A percentile compares a stretch with the other conserved stretches of the same genome.
These are phyloP conservation scores for Camellia granthamiana DNA, from an alignment of 148 eudicot species.

Conservation along the genomic window DNA sequence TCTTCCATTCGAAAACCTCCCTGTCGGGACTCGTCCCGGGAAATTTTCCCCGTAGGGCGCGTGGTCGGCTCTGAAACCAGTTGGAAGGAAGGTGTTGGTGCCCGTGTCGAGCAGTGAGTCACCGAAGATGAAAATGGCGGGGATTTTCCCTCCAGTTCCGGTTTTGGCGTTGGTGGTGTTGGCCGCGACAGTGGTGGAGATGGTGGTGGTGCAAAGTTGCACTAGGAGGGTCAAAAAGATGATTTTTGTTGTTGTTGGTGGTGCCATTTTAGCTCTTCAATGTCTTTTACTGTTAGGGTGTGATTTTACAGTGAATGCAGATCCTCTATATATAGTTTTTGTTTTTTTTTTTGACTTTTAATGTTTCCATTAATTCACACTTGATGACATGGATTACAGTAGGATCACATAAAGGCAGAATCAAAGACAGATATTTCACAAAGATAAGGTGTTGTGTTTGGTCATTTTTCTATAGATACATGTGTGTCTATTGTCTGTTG, in stretches of 20 bases:
- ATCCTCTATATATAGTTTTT: too few relatives aligned
- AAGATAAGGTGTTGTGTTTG: too few relatives aligned
- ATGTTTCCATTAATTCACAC: too few relatives aligned
- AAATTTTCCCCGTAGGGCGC: slow-evolving; percentile 49
- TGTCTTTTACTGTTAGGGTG: too few relatives aligned
- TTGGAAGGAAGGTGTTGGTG: slow-evolving; percentile 40
- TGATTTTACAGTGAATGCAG: neutral
- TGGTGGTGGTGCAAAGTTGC: neutral
- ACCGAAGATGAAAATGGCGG: slow-evolving; percentile 50
- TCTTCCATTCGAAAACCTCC: slow-evolving; percentile 53
- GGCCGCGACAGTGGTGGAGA: neutral
- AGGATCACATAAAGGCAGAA: too few relatives aligned
- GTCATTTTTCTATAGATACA: too few relatives aligned
- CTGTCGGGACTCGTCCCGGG: slow-evolving; percentile 39
- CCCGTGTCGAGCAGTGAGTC: slow-evolving; percentile 57
- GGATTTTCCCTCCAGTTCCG: slow-evolving; percentile 17
- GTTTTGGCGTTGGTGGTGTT: too few relatives aligned
- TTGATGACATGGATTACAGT: too few relatives aligned
- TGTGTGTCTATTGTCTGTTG: too few relatives aligned
- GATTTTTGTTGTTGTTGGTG: neutral
- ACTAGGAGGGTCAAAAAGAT: slow-evolving; percentile 2
- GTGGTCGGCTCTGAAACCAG: slow-evolving; percentile 40
- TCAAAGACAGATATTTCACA: too few relatives aligned
- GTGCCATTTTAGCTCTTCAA: neutral
- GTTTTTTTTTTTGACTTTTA: neutral